Base-by-base conservation (phyloP, 208 protist species). In the Trypanosoma rangeli region DNA sequence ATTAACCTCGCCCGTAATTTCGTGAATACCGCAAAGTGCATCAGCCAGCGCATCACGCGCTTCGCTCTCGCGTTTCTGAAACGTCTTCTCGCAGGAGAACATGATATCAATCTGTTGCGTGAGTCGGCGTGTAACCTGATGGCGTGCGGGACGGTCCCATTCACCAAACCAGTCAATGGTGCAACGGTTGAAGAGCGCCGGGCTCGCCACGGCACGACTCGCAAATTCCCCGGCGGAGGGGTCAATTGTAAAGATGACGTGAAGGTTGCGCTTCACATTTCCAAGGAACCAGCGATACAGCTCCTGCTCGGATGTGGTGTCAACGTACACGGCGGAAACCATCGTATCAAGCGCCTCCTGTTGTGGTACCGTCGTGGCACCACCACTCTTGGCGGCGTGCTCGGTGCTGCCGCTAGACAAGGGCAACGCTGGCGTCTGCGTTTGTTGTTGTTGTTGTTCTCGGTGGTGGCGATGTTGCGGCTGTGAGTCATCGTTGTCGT, bases 201-300 rank as follows among this genome's bases (percentile, higher is more conserved):
- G 99, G 46, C 97, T 99, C 20, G 98, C 97, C 24, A 97, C 88
- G 1, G 94, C 86, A 64, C 98, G 91, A 42, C 93, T 94, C 16
- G 95, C 83, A 70, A 99, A 99, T 64, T 99, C 98, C 49, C 91
- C 84, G 7, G 84, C 94, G 35, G 96, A 87, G n/a, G 99, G 99
- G 82, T 99, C 99, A 85, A 99, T 99, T 28, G 98, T 99, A 75
- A 99, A 99, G 22, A 99, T 95, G 15, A 99, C 95, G 78, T 99
- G 99, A 29, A 99, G 85, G 73, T 99, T 99, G 67, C 86, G 76
- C 71, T 94, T 86, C n/a, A 99, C 97, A 73, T 98, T 96, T 13
- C 60, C 64, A 37, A 98, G 82, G 81, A 99, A 99, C 94, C 97
- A 99, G 37, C 90, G 82, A 69, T 99, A 99, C 3, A 99, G 70